A percentile compares a stretch with the other conserved stretches of the same genome.
Evolutionary conservation across 495 filamentous ascomycete species (phyloP).

Genomic region (Hypomontagnella submonticulosa): DNA sequence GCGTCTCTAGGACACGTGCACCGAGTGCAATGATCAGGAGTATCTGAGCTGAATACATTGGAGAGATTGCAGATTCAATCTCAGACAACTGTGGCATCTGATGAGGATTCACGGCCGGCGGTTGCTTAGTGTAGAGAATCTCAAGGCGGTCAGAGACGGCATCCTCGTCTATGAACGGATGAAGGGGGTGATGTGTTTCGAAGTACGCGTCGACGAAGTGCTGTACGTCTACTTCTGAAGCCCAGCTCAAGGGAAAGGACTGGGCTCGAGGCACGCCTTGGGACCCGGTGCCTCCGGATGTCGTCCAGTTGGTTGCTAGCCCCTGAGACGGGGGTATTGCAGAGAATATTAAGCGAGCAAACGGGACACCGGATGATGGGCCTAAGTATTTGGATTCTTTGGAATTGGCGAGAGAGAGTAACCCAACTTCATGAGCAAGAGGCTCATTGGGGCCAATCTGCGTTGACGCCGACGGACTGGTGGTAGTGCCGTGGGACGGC

Average conservation of each 20-base stretch:
- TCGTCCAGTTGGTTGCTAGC: slow-evolving; percentile 16
- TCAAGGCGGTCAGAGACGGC: slow-evolving; percentile 52
- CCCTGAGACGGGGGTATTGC: slow-evolving; percentile 28
- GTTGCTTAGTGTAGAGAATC: slow-evolving; percentile 35
- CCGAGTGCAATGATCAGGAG: slow-evolving; percentile 61
- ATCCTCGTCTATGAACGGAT: slow-evolving; percentile 58
- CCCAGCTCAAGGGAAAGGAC: slow-evolving; percentile 10
- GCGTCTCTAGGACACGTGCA: slow-evolving; percentile 54
- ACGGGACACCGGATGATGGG: slow-evolving; percentile 44
- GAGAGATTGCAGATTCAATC: slow-evolving; percentile 16
- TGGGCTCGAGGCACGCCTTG: slow-evolving; percentile 1
- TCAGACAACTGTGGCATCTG: slow-evolving; percentile 42
- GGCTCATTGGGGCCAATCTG: slow-evolving; percentile 23
- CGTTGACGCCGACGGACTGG: slow-evolving; percentile 8
- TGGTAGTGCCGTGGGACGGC: background rate
- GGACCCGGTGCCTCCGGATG: background rate
- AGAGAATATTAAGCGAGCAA: slow-evolving; percentile 57
- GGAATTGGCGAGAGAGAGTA: slow-evolving; percentile 32
- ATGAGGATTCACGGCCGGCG: slow-evolving; percentile 39
- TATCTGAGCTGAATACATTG: slow-evolving; percentile 48
- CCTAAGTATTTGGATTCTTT: slow-evolving; percentile 37
- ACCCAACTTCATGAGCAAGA: slow-evolving; percentile 49
- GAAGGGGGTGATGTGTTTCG: slow-evolving; percentile 53
- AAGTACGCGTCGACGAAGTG: slow-evolving; percentile 53
- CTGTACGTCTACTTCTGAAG: slow-evolving; percentile 20